Percentiles rank a stretch among this genome's conserved stretches.
Evolutionary conservation across 2,329 filamentous ascomycete genomes (phyloP).

Genomic region (Aspergillus versicolor): DNA sequence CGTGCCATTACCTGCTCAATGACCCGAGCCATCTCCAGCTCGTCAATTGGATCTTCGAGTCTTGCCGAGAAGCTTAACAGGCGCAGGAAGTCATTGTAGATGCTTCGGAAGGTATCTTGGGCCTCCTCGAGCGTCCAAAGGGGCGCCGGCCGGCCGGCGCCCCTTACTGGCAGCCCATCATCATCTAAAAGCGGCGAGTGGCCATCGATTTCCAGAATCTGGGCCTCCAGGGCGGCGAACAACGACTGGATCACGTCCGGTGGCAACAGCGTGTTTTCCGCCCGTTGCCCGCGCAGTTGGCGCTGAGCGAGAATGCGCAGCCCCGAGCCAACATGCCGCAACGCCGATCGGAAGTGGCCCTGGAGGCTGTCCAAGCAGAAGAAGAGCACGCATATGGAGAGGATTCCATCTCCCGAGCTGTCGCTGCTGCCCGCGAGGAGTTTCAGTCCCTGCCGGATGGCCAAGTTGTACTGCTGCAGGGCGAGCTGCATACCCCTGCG

Average conservation of each 20-base stretch:
- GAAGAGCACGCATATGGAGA: constrained; percentile 53
- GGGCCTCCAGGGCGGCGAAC: constrained; percentile 19
- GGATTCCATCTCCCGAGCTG: constrained; percentile 31
- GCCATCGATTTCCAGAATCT: constrained; percentile 20
- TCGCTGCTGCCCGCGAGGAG: constrained; percentile 36
- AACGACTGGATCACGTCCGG: constrained; percentile 12
- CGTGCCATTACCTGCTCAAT: constrained; percentile 4
- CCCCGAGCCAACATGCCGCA: constrained; percentile 35
- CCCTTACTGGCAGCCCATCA: not conserved
- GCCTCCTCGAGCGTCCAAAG: constrained; percentile 13
- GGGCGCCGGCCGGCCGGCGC: not conserved
- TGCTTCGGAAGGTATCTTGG: constrained; percentile 12
- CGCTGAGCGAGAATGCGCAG: constrained; percentile 28
- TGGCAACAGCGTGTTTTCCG: constrained; percentile 8
- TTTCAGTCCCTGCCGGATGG: constrained; percentile 42
- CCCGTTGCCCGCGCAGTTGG: not conserved
- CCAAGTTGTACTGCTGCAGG: constrained; percentile 49
- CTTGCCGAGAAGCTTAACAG: constrained; percentile 7
- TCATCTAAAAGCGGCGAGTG: constrained; percentile 4
- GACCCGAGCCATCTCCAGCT: not conserved
- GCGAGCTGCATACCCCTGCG: constrained; percentile 34
- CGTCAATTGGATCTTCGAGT: not conserved
- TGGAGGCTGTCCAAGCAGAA: constrained; percentile 57
- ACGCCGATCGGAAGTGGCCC: constrained; percentile 48
- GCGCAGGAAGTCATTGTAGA: constrained; percentile 17